These are phyloP conservation scores for Phyllosticta ampelicida DNA, from an alignment of 2,329 filamentous ascomycete species.

Conservation along the genomic window DNA sequence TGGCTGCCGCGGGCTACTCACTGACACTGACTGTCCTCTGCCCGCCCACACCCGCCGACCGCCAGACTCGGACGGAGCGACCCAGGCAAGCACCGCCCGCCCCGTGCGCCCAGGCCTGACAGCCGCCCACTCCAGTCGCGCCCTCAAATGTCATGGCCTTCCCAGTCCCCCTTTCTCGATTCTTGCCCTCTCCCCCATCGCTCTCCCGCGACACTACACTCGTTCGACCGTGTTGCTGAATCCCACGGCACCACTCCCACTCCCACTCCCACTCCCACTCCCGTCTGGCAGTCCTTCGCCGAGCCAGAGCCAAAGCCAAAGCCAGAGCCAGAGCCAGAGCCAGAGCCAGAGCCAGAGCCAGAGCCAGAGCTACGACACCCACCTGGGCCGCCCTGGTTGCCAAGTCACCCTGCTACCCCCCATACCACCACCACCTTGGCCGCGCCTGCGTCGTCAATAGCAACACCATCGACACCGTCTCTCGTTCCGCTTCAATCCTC, in stretches of 20 bases:
- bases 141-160: slow-evolving; percentile 11
- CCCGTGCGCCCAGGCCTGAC: slow-evolving; percentile 10
- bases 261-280: too few relatives aligned
- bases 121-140: slow-evolving; percentile 7
- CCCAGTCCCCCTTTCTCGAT: slow-evolving; percentile 10
- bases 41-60: too few relatives aligned
- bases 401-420: not conserved
- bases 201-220: slow-evolving; percentile 3
- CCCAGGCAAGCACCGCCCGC: slow-evolving; percentile 2
- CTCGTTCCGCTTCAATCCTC: not conserved
- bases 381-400: not conserved
- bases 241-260: not conserved
- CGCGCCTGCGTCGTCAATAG: not conserved
- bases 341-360: too few relatives aligned
- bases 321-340: too few relatives aligned
- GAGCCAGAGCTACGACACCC: not conserved
- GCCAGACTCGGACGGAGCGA: slow-evolving; percentile 1
- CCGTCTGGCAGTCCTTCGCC: too few relatives aligned
- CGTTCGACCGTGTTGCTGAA: slow-evolving; percentile 8
- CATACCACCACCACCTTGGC: not conserved
- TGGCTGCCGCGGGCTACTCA: too few relatives aligned
- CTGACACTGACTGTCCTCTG: not conserved
- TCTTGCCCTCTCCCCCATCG: slow-evolving; percentile 7
- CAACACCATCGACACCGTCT: not conserved
- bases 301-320: too few relatives aligned